A percentile compares a stretch with the other conserved stretches of the same genome.
Evolutionary conservation across 176 grass and related monocot genomes (phyloP).

Genomic region (Dactylis glomerata): DNA sequence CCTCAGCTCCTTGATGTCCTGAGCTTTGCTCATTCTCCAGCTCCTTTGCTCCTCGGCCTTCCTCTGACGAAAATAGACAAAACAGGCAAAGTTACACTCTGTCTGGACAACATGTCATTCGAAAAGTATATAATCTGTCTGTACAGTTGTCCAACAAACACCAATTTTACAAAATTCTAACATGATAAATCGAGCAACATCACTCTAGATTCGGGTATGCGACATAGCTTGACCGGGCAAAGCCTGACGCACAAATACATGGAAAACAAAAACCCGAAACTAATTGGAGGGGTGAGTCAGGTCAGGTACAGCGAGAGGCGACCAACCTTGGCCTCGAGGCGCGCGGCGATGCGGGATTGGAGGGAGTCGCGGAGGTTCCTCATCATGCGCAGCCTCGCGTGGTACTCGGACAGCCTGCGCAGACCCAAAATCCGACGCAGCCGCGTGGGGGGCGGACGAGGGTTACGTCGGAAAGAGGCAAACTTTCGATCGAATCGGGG

Average conservation of each 20-base stretch:
- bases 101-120: background rate
- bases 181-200: background rate
- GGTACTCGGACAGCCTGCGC: conserved; percentile 63
- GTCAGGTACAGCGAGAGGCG: background rate
- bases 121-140: background rate
- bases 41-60: conserved; percentile 70
- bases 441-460: background rate
- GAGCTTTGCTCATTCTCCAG: conserved; percentile 64
- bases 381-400: conserved; percentile 45
- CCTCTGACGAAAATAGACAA: conserved; percentile 41
- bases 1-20: conserved; percentile 70
- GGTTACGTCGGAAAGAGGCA: background rate
- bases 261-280: background rate
- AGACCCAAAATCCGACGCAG: background rate
- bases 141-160: conserved; percentile 13
- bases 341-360: conserved; percentile 43
- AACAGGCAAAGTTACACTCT: background rate
- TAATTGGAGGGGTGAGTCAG: background rate
- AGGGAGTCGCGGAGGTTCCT: conserved; percentile 63
- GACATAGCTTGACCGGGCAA: background rate
- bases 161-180: background rate
- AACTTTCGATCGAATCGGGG: background rate
- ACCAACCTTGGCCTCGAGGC: conserved; percentile 68
- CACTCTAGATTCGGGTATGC: background rate
- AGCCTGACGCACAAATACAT: background rate